phyloP scores from a whole-genome alignment of 1,284 basidiomycete genomes.

The Singerocomus rubriflavus region DNA sequence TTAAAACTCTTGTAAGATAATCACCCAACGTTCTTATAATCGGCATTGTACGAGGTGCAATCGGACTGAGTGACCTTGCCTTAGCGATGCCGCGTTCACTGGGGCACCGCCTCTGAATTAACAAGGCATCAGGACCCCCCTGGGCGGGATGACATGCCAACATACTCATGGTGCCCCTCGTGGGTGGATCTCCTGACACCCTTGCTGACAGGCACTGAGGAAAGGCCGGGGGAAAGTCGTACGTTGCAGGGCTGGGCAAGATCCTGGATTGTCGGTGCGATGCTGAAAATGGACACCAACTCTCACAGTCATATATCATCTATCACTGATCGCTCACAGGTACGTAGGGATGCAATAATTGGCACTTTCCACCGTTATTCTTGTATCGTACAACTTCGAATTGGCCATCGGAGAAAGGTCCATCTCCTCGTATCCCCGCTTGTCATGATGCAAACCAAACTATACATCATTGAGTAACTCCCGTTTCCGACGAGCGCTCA shows the following conservation, averaged over 20 bases:
- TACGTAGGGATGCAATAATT: slow-evolving; percentile 17
- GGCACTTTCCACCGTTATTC: slow-evolving; percentile 19
- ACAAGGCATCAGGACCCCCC: slow-evolving; percentile 31
- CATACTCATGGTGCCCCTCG: slow-evolving; percentile 32
- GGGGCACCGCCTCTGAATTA: slow-evolving; percentile 29
- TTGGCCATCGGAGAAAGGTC: no score
- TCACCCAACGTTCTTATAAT: slow-evolving; percentile 35
- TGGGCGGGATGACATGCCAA: slow-evolving; percentile 34
- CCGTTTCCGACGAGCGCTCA: slow-evolving; percentile 11
- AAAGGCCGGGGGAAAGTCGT: background rate
- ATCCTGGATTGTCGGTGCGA: slow-evolving; percentile 34
- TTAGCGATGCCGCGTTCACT: slow-evolving; percentile 39
- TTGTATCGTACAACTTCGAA: slow-evolving; percentile 16
- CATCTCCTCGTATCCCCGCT: slow-evolving; percentile 9
- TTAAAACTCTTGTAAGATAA: slow-evolving; percentile 37
- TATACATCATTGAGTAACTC: slow-evolving; percentile 14
- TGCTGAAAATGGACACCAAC: slow-evolving; percentile 20
- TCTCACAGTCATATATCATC: slow-evolving; percentile 38
- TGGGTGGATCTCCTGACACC: slow-evolving; percentile 31
- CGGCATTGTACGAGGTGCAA: slow-evolving; percentile 31
- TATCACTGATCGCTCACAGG: slow-evolving; percentile 34
- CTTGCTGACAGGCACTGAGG: slow-evolving; percentile 32
- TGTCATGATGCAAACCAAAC: slow-evolving; percentile 28
- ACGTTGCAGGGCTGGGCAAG: slow-evolving; percentile 23
- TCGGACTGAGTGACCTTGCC: slow-evolving; percentile 21